Conservation (phyloP, 2,329 filamentous ascomycete species). For the Diaporthe helianthi region DNA sequence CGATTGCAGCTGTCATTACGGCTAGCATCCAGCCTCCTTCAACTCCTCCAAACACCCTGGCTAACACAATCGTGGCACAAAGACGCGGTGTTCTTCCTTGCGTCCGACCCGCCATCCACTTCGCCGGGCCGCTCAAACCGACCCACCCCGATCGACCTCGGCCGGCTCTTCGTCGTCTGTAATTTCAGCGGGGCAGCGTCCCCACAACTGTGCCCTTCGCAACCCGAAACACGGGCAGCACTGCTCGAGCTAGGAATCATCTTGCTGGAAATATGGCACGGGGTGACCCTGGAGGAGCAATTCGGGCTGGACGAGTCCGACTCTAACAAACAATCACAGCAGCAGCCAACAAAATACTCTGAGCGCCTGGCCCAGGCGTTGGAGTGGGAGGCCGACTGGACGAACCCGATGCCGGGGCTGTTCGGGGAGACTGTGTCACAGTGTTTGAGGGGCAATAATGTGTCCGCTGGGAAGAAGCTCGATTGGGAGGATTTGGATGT, state of each 20-base stretch:
- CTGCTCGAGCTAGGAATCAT: conserved; percentile 40
- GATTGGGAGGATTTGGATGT: conserved; percentile 23
- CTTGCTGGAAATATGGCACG: conserved; percentile 40
- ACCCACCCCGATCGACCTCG: conserved; percentile 4
- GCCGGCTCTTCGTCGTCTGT: conserved; percentile 25
- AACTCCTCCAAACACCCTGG: conserved; percentile 36
- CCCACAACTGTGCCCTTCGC: not conserved
- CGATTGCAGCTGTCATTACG: conserved; percentile 37
- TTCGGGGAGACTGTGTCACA: conserved; percentile 25
- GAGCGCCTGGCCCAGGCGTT: conserved; percentile 16
- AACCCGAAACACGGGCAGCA: conserved; percentile 30
- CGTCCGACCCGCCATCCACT: not conserved
- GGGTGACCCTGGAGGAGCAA: conserved; percentile 33
- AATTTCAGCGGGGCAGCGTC: conserved; percentile 1
- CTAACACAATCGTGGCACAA: conserved; percentile 35
- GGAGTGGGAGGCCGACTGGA: conserved; percentile 26
- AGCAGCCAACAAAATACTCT: not conserved
- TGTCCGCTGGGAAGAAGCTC: conserved; percentile 15
- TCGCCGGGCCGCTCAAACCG: not conserved
- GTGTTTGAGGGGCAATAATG: conserved; percentile 12
- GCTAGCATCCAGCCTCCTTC: conserved; percentile 37
- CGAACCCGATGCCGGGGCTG: not conserved
- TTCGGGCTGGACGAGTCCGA: conserved; percentile 10
- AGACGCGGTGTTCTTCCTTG: conserved; percentile 34
- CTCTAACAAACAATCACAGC: not conserved